These are phyloP conservation scores for Singerocomus inundabilis DNA, from an alignment of 1,284 basidiomycete species.

Conservation along the genomic window DNA sequence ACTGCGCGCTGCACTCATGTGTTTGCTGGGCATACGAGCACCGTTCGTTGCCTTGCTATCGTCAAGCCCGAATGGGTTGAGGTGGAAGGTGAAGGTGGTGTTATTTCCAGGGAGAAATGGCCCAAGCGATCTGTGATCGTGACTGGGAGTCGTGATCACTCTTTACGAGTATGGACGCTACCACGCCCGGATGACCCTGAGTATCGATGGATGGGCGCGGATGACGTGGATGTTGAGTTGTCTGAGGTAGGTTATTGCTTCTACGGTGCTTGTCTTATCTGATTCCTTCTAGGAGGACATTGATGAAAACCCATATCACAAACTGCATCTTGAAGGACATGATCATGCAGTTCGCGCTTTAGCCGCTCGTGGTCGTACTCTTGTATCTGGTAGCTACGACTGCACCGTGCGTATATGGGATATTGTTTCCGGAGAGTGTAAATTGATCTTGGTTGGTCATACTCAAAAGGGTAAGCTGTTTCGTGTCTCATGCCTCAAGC, in stretches of 20 bases:
- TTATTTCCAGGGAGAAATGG: constrained; percentile 69
- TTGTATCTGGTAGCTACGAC: constrained; percentile 96
- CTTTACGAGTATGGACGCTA: constrained; percentile 86
- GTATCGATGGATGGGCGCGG: constrained; percentile 68
- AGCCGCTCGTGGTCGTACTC: constrained; percentile 84
- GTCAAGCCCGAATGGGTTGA: constrained; percentile 84
- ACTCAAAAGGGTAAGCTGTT: constrained; percentile 79
- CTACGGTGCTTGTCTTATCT: constrained; percentile 5
- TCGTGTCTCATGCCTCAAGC: not conserved
- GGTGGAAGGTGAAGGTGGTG: constrained; percentile 58
- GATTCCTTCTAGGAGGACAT: constrained; percentile 54
- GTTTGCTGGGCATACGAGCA: constrained; percentile 92
- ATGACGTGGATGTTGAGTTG: constrained; percentile 66
- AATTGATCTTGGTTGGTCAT: constrained; percentile 81
- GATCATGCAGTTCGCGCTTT: constrained; percentile 89
- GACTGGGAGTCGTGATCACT: constrained; percentile 90
- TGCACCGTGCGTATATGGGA: constrained; percentile 94
- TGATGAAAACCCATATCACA: constrained; percentile 88
- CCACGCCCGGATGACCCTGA: constrained; percentile 77
- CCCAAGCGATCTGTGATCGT: constrained; percentile 87
- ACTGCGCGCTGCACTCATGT: constrained; percentile 83
- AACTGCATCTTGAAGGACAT: constrained; percentile 82
- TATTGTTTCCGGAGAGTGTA: constrained; percentile 82
- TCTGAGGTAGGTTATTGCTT: constrained; percentile 53
- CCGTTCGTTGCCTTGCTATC: constrained; percentile 87